Conservation (phyloP, 345 rosid genomes). For the Salix arbutifolia region DNA sequence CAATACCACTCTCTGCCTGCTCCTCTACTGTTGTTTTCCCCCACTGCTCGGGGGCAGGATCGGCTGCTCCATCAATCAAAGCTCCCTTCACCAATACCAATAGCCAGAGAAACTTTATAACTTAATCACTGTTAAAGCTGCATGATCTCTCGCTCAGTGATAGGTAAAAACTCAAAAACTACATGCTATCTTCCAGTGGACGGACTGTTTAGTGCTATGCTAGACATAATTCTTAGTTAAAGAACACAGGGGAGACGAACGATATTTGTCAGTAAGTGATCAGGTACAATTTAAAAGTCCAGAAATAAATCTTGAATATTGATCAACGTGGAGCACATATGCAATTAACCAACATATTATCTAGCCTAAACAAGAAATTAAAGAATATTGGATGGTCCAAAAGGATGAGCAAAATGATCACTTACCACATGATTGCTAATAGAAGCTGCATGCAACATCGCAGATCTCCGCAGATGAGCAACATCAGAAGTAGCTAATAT, state of each 20-base stretch:
- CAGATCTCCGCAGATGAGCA: constrained; percentile 77
- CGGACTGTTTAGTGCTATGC: not conserved
- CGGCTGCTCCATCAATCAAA: constrained; percentile 94
- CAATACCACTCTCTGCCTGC: constrained; percentile 77
- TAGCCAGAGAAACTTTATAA: constrained; percentile 9
- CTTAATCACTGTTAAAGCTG: not conserved
- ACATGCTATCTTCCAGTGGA: not conserved
- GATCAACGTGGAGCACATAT: not conserved
- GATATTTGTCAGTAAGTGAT: constrained; percentile 5
- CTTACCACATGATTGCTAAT: constrained; percentile 85
- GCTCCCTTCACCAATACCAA: constrained; percentile 54
- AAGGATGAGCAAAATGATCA: not conserved
- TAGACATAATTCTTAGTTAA: not conserved
- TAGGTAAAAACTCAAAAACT: no score
- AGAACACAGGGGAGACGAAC: not conserved
- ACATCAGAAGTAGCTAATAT: constrained; percentile 87
- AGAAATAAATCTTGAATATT: not conserved
- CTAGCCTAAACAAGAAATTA: not conserved
- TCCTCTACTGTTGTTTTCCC: constrained; percentile 89
- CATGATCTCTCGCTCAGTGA: not conserved
- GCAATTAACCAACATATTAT: not conserved
- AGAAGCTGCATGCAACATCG: constrained; percentile 81
- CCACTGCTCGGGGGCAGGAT: constrained; percentile 98
- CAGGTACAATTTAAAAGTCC: not conserved
- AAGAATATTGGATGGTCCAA: not conserved